Evolutionary conservation across 1,139 yeast species (phyloP).

Genomic region (Kodamaea sp.): DNA sequence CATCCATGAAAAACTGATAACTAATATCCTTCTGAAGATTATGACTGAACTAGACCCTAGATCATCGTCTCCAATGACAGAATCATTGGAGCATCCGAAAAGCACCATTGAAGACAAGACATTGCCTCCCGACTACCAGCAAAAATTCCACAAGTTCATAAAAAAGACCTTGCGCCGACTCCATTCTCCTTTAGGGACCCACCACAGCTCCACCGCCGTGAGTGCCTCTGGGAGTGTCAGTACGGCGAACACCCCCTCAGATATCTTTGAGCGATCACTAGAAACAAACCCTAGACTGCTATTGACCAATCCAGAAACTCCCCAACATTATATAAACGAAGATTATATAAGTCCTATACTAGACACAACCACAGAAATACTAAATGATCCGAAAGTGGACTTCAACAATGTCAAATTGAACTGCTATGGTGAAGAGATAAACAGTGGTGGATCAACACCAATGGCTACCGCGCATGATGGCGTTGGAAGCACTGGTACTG

Average conservation of each 20-base stretch:
- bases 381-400: conserved; percentile 30
- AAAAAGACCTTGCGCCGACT: conserved; percentile 16
- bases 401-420: conserved; percentile 28
- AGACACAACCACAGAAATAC: conserved; percentile 34
- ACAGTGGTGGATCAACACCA: conserved; percentile 4
- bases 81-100: not conserved
- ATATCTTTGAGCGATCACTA: conserved; percentile 20
- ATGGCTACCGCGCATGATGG: conserved; percentile 1
- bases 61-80: not conserved
- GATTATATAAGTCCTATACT: conserved; percentile 34
- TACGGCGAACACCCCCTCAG: conserved; percentile 1
- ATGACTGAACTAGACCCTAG: not conserved
- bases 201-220: not conserved
- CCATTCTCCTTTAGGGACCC: conserved; percentile 5
- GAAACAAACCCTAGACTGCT: conserved; percentile 14
- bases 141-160: conserved; percentile 16
- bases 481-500: too few relatives aligned
- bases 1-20: not conserved
- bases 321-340: conserved; percentile 30
- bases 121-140: conserved; percentile 3
- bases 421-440: conserved; percentile 23
- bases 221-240: not conserved
- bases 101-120: not conserved
- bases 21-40: not conserved
- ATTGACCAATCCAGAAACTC: conserved; percentile 20